Base-by-base conservation (phyloP, 805 yeast genomes). In the Priceomyces carsonii region DNA sequence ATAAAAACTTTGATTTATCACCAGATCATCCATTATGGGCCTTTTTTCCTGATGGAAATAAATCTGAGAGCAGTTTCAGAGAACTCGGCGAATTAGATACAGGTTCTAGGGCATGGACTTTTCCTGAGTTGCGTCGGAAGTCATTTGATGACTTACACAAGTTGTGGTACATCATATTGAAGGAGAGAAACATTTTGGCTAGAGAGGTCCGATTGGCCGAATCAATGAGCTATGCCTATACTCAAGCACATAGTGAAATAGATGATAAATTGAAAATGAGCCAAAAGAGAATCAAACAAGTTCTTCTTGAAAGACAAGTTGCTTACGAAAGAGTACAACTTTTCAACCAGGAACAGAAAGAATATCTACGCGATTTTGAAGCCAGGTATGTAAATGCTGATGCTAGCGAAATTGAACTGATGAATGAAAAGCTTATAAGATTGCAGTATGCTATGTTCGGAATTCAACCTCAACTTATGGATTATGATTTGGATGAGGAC, bases 1-100 rank as follows among this genome's bases (percentile, higher is more conserved):
- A 76, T 35, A 69, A 73, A 44, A 86, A 86, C 59, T 71, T 90
- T 36, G 72, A 72, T 40, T 85, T 85, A 21, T 74, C 79, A 9
- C 91, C 83, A 4, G 85, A 84, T 57, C 99, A 93, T 62, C 99
- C 98, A 19, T 71, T 93, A 44, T 93, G 96, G 96, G 90, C 85
- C 50, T 93, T 93, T 58, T 93, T 91, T 66, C 60, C 64, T 8
- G 56, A 54, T 3, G 73, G 70, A 4, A 55, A 57, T 44, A 74
- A 85, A 25, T 71, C 80, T 38, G 69, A 73, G 50, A 38, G 47
- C 6, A 78, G 80, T 40, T 63, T 85, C 40, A 75, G 97, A 48
- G 56, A 69, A 1, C 61, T 73, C 3, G 76, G 70, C 2, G 85
- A 81, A 15, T 67, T 75, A 33, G 64, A 65, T 22, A 55, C 59